phyloP scores from a whole-genome alignment of 2,329 filamentous ascomycete species.

The Calonectria pseudoturangicola region DNA sequence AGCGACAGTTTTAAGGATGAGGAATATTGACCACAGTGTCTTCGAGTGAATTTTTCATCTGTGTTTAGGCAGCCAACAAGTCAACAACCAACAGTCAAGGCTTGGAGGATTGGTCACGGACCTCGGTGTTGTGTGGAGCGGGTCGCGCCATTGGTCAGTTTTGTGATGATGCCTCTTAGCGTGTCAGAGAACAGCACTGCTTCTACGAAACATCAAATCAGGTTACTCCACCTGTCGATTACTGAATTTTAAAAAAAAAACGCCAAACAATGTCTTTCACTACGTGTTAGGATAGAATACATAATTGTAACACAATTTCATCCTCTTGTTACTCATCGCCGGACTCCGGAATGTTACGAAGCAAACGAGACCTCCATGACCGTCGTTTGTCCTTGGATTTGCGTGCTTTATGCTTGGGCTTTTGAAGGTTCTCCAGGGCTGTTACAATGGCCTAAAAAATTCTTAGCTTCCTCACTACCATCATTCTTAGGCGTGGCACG shows the following conservation, averaged over 20 bases:
- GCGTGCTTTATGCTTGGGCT: background rate
- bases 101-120: too few species aligned
- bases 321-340: background rate
- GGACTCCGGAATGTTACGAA: background rate
- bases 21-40: conserved; percentile 1
- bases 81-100: background rate
- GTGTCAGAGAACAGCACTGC: too few species aligned
- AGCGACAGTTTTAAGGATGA: background rate
- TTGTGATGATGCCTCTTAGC: too few species aligned
- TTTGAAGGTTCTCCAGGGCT: background rate
- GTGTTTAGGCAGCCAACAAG: background rate
- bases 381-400: background rate
- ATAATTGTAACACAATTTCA: too few species aligned
- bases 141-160: too few species aligned
- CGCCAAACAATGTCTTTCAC: too few species aligned
- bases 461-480: background rate
- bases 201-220: too few species aligned
- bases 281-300: too few species aligned
- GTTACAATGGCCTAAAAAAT: background rate
- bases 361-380: background rate
- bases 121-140: too few species aligned
- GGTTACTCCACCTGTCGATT: too few species aligned
- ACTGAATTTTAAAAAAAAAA: too few species aligned
- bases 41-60: background rate
- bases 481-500: background rate